Conservation (phyloP, 202 grass and related monocot species). For the Elaeis oleifera region DNA sequence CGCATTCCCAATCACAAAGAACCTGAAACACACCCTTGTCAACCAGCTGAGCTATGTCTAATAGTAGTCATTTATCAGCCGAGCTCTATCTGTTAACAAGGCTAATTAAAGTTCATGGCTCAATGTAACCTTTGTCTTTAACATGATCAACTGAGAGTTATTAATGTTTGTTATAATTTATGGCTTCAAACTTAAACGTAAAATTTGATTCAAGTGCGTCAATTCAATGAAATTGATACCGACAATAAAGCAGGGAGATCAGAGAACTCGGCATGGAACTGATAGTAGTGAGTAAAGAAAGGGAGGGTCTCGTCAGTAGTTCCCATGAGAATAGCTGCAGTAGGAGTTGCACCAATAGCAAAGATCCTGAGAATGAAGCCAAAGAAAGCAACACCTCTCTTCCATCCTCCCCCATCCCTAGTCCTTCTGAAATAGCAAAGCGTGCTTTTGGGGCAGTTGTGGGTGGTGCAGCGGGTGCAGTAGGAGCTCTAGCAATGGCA, state of each 20-base stretch:
- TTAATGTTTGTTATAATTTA: too few species aligned
- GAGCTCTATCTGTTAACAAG: too few species aligned
- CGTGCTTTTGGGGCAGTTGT: constrained; percentile 24
- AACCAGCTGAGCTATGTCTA: too few species aligned
- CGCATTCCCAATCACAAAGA: constrained; percentile 54
- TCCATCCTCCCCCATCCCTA: constrained; percentile 21
- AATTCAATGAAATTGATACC: background rate
- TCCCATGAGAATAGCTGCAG: constrained; percentile 66
- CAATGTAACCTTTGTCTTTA: too few species aligned
- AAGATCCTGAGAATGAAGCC: constrained; percentile 60
- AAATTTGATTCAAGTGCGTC: too few species aligned
- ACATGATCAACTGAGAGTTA: too few species aligned
- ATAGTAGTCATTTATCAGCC: too few species aligned
- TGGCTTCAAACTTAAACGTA: too few species aligned
- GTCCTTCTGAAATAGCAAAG: constrained; percentile 35
- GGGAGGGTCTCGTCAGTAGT: constrained; percentile 62
- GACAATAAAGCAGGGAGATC: constrained; percentile 74
- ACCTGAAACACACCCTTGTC: constrained; percentile 35
- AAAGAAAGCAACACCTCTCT: constrained; percentile 39
- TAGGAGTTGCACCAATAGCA: constrained; percentile 49
- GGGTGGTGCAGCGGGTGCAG: background rate
- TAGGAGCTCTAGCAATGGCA: constrained; percentile 30
- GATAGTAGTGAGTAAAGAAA: constrained; percentile 67
- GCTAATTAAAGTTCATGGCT: too few species aligned
- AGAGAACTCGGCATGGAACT: constrained; percentile 69